Base-by-base conservation (phyloP, 2,329 filamentous ascomycete species). In the Fusarium dlaminii region DNA sequence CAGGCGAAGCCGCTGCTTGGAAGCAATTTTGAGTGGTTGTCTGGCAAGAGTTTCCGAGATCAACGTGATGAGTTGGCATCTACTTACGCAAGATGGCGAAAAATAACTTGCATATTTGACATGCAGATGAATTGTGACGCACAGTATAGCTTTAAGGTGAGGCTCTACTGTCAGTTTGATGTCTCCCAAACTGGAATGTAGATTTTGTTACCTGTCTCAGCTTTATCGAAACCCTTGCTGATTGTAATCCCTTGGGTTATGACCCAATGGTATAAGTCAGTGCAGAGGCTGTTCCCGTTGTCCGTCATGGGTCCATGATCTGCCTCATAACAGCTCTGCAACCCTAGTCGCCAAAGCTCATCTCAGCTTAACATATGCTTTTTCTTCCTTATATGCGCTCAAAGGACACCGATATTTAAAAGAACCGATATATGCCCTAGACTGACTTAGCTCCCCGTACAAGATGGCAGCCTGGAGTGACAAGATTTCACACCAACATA, bases 41-140 rank as follows among this genome's bases (percentile, higher is more conserved):
- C 27, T 58, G 46, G 60, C 46, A 57, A 64, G 55, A 55, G 46
- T 36, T 63, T 66, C 43, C 57, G 17, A 66, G 66, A 78, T 78
- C 72, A 65, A 68, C 66, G 32, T 66, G 72, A 64, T 78, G 76
- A 76, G 76, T 37, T 78, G 76, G 76, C 76, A 78, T 22, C 29
- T 20, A 43, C 40, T 55, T 61, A 46, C 63, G 68, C 49, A 68
- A 71, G 30, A 68, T 68, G 45, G 52, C 36, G n/a, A 62, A 66
- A 37, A 48, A 68, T 29, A 52, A 32, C 34, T 24, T 52, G 11
- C 34, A 60, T 58, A 34, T 34, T 55, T 63, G n/a, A 55, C 52
- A 39, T 48, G 64, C 65, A 67, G 40, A 42, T 37, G 29, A 22
- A 40, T 43, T 30, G 60, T 46, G 43, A 39, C 40, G 27, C 24